Evolutionary conservation across 257 asterid species (phyloP), one percentile per base, ranked within the genome.

Genomic region (Primulina tabacum): DNA sequence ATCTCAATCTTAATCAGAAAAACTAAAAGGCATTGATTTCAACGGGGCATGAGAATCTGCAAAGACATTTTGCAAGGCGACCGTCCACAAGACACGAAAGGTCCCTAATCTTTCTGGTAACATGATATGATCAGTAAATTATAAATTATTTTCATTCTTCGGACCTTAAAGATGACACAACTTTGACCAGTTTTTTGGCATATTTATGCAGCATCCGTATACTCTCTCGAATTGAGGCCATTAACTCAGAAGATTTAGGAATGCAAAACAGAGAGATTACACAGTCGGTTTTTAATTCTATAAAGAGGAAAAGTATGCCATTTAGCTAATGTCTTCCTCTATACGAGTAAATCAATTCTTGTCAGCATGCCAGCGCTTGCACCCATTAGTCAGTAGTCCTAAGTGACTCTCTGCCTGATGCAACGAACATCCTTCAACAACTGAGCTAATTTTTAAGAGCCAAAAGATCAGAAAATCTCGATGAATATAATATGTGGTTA

Each of bases 201-300:
- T 11, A 9, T 40, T 28, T 2, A 40, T 40, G 52, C 17, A 40
- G 17, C 7, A 8, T 0, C 11, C 10, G 40, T 35, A 35, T 7
- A 0, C 21, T 24, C 68, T 50, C 38, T 56, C 47, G 12, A 34
- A 30, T 59, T 32, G n/a, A 59, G 38, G 43, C 33, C 16, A 58
- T 65, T 32, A 65, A 33, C 63, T 58, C 14, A 70, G 8, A 71
- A 65, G 20, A 37, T 47, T 60, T 40, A 58, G 28, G 59, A 34
- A 21, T 32, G 58, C 2, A 63, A 21, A 38, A 53, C 32, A n/a
- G 34, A 20, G 43, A 33, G 9, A 35, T 35, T 35, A 35, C 8
- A 14, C 16, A 28, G 50, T 6, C 47, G 50, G 21, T 12, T n/a
- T 53, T 35, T 59, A 11, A 18, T 65, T 65, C 43, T 38, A 33